Percentiles rank a stretch among this genome's conserved stretches.
Conservation (phyloP, 306 rosid species). For the Citrullus colocynthis region DNA sequence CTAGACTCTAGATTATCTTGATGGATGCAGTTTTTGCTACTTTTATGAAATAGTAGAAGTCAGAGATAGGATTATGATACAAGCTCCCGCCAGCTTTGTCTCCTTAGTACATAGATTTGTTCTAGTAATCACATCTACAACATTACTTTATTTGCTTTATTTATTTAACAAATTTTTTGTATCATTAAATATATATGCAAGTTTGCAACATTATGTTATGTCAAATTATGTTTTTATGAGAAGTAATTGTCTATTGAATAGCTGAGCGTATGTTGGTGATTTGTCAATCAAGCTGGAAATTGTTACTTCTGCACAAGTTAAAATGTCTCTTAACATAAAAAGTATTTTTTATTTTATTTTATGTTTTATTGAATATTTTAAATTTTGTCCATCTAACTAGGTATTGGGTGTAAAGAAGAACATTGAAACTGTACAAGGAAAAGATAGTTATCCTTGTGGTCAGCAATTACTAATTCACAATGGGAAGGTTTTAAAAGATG, state of each 20-base stretch:
- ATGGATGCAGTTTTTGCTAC: neutral
- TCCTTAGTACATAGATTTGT: too few species aligned
- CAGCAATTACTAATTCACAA: slow-evolving; percentile 77
- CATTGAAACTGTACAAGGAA: slow-evolving; percentile 83
- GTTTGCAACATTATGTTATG: neutral
- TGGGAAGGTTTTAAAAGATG: slow-evolving; percentile 89
- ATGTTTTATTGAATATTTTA: neutral
- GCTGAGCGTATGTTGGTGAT: neutral
- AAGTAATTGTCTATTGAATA: neutral
- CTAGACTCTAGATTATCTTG: neutral
- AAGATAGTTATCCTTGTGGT: slow-evolving; percentile 79
- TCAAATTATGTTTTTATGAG: neutral
- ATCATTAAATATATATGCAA: neutral
- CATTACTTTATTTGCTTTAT: neutral
- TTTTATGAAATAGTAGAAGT: neutral
- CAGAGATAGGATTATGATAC: neutral
- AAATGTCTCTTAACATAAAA: neutral
- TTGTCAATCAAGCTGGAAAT: neutral
- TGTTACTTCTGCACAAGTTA: neutral
- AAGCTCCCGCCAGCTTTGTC: neutral
- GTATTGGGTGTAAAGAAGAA: slow-evolving; percentile 89
- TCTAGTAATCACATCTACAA: too few species aligned
- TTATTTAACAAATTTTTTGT: neutral
- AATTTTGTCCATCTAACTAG: slow-evolving; percentile 18
- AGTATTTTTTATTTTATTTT: neutral